phyloP scores from a whole-genome alignment of 2,329 filamentous ascomycete species.

The Phoma sp. region DNA sequence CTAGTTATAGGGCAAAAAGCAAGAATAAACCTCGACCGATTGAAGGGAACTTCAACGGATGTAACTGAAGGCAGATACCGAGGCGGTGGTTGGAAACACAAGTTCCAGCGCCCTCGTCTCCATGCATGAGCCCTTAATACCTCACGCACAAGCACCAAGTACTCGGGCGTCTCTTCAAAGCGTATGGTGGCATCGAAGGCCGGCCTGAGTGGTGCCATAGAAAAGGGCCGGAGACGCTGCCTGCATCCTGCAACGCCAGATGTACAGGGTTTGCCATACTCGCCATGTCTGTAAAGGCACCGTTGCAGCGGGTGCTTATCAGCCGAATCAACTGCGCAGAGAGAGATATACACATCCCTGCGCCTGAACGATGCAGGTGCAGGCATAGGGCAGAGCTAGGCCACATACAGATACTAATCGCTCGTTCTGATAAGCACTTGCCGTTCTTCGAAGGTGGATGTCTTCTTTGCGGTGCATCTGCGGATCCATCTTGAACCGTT shows the following conservation, averaged over 20 bases:
- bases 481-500: too few species aligned
- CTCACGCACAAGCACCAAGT: constrained; percentile 8
- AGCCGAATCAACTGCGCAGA: constrained; percentile 5
- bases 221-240: constrained; percentile 7
- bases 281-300: not conserved
- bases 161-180: not conserved
- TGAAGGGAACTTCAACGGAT: constrained; percentile 1
- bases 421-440: too few species aligned
- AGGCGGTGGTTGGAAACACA: not conserved
- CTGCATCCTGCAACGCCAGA: not conserved
- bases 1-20: constrained; percentile 1
- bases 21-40: not conserved
- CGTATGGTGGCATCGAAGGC: constrained; percentile 1
- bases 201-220: constrained; percentile 24
- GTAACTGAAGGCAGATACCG: constrained; percentile 1
- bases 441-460: too few species aligned
- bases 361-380: constrained; percentile 7
- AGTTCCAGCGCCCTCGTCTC: not conserved
- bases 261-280: constrained; percentile 2
- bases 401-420: not conserved
- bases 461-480: too few species aligned
- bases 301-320: constrained; percentile 15
- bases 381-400: not conserved
- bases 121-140: constrained; percentile 13
- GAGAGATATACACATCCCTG: constrained; percentile 12